Conservation (phyloP, 1,284 basidiomycete species). For the Tetrapyrgos nigripes region DNA sequence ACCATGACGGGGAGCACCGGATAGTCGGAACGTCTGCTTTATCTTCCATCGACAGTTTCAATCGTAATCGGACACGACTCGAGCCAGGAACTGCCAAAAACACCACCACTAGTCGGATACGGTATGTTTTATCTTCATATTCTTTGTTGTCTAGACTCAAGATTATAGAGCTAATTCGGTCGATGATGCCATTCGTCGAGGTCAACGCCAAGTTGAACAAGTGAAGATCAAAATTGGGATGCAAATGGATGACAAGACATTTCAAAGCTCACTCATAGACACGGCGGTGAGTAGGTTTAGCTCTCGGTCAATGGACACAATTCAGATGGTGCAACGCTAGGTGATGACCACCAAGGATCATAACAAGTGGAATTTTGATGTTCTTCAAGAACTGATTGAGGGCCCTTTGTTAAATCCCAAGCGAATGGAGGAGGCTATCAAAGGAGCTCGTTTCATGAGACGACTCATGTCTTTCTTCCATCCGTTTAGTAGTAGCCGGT, state of each 20-base stretch:
- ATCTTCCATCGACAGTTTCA: conserved; percentile 90
- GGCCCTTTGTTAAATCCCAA: conserved; percentile 92
- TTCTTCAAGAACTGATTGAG: conserved; percentile 89
- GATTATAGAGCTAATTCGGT: conserved; percentile 78
- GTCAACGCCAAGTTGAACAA: conserved; percentile 92
- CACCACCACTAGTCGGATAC: conserved; percentile 65
- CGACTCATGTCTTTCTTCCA: conserved; percentile 93
- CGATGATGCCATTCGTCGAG: conserved; percentile 86
- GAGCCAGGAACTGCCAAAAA: conserved; percentile 61
- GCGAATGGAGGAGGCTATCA: conserved; percentile 95
- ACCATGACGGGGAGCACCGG: conserved; percentile 72
- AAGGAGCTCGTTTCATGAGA: conserved; percentile 87
- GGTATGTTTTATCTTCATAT: conserved; percentile 11
- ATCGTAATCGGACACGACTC: conserved; percentile 79
- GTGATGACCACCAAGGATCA: conserved; percentile 91
- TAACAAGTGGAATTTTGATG: conserved; percentile 92
- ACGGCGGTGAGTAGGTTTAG: conserved; percentile 64
- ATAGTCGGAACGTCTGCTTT: conserved; percentile 88
- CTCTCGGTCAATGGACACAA: background rate
- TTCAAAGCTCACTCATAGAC: conserved; percentile 84
- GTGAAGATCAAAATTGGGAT: conserved; percentile 88
- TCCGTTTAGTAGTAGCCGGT: conserved; percentile 85
- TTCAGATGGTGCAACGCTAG: conserved; percentile 45
- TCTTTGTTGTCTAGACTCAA: conserved; percentile 11
- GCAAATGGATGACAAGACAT: conserved; percentile 93